Percentiles rank a stretch among this genome's conserved stretches.
phyloP scores from a whole-genome alignment of 2,329 filamentous ascomycete genomes.

The Pseudogymnoascus sp. region DNA sequence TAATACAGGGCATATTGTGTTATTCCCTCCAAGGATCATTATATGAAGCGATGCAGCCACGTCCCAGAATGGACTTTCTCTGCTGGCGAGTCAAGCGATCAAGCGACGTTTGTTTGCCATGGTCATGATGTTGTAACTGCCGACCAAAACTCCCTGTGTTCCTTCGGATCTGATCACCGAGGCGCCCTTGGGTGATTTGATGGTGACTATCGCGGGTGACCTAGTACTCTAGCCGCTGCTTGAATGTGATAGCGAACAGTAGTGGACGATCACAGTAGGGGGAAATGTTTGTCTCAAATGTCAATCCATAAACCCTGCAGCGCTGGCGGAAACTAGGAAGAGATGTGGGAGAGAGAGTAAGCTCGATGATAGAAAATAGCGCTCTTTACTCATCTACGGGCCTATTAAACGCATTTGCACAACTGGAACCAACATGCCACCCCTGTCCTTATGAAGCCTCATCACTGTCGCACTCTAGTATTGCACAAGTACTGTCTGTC shows the following conservation, averaged over 20 bases:
- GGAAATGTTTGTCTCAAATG: slow-evolving; percentile 3
- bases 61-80: background rate
- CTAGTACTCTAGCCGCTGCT: slow-evolving; percentile 1
- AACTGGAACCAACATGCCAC: background rate
- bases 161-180: background rate
- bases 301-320: background rate
- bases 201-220: background rate
- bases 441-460: background rate
- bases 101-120: background rate
- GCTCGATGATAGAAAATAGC: background rate
- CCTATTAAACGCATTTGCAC: background rate
- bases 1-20: background rate
- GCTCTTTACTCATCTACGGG: background rate
- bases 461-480: background rate
- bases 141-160: background rate
- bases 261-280: background rate
- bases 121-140: background rate
- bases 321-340: background rate
- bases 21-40: background rate
- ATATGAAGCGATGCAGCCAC: slow-evolving; percentile 7
- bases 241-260: background rate
- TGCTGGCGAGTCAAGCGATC: background rate
- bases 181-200: background rate
- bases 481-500: background rate
- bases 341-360: background rate